Evolutionary conservation across 352 stramenopile species (phyloP).

Genomic region (Globisporangium nagaii): DNA sequence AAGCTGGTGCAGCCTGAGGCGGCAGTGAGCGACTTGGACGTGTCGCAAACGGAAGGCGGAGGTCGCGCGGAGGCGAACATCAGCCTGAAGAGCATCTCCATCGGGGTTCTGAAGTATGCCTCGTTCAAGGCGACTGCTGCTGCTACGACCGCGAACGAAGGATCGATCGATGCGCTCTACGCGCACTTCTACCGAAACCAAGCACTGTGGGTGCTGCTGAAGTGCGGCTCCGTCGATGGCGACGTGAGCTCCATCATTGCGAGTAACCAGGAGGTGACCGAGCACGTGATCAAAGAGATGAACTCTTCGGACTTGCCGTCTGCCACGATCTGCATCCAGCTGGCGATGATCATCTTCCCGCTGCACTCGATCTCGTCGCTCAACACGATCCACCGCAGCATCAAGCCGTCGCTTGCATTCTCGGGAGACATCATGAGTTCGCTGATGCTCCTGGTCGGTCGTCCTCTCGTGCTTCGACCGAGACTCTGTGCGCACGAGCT

Average conservation of each 20-base stretch:
- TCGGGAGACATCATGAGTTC: constrained; percentile 41
- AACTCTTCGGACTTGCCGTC: constrained; percentile 53
- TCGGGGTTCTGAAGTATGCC: constrained; percentile 67
- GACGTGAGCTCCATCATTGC: constrained; percentile 64
- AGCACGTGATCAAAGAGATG: constrained; percentile 63
- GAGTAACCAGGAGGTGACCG: constrained; percentile 41
- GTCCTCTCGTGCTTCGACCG: constrained; percentile 55
- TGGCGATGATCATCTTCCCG: constrained; percentile 81
- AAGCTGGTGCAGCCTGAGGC: constrained; percentile 26
- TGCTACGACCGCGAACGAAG: background rate
- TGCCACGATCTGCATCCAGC: constrained; percentile 71
- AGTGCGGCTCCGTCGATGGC: constrained; percentile 55
- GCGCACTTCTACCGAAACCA: constrained; percentile 75
- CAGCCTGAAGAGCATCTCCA: constrained; percentile 55
- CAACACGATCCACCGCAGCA: constrained; percentile 54
- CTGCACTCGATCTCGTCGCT: constrained; percentile 69
- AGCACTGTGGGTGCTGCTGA: constrained; percentile 65
- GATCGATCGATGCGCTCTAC: constrained; percentile 21
- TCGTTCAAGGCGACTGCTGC: constrained; percentile 11
- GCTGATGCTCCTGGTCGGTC: constrained; percentile 60
- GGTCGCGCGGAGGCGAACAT: constrained; percentile 17
- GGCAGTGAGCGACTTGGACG: background rate
- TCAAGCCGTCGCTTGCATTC: constrained; percentile 18
- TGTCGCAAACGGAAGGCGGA: constrained; percentile 1
- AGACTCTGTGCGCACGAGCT: constrained; percentile 78